Evolutionary conservation across 192 early-diverging fungal genomes (phyloP).

Genomic region (Backusella westeae): DNA sequence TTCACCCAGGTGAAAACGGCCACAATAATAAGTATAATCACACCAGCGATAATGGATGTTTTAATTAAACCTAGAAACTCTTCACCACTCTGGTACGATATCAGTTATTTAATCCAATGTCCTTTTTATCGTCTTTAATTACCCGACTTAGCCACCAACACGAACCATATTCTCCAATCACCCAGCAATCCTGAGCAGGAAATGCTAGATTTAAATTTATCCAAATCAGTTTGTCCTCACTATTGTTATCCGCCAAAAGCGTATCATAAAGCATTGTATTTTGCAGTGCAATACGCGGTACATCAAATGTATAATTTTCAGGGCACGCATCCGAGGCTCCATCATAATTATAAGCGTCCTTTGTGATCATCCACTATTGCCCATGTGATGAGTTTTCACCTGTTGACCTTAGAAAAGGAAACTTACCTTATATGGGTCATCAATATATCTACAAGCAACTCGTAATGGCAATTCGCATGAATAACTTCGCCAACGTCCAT

Average conservation of each 20-base stretch:
- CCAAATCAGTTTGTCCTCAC: constrained; percentile 13
- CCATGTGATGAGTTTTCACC: too few species aligned
- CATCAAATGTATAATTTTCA: constrained; percentile 17
- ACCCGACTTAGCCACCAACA: constrained; percentile 30
- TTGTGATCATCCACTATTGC: constrained; percentile 22
- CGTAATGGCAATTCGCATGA: constrained; percentile 11
- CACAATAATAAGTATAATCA: constrained; percentile 30
- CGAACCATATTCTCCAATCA: constrained; percentile 16
- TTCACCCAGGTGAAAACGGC: constrained; percentile 27
- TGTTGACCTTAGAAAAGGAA: not conserved
- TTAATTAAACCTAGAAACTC: constrained; percentile 21
- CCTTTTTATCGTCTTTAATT: not conserved
- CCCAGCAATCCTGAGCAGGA: constrained; percentile 24
- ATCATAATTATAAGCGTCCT: constrained; percentile 14
- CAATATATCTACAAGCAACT: constrained; percentile 21
- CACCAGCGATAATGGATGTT: constrained; percentile 22
- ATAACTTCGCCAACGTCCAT: constrained; percentile 22
- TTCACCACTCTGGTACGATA: not conserved
- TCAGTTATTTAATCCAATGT: not conserved
- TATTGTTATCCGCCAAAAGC: not conserved
- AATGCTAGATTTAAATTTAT: constrained; percentile 21
- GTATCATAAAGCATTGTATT: constrained; percentile 8
- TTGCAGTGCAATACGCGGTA: constrained; percentile 9
- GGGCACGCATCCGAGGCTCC: constrained; percentile 13
- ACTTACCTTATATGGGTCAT: constrained; percentile 15